Evolutionary conservation across 2,329 filamentous ascomycete genomes (phyloP).

Genomic region (Paraconiothyrium sp.): DNA sequence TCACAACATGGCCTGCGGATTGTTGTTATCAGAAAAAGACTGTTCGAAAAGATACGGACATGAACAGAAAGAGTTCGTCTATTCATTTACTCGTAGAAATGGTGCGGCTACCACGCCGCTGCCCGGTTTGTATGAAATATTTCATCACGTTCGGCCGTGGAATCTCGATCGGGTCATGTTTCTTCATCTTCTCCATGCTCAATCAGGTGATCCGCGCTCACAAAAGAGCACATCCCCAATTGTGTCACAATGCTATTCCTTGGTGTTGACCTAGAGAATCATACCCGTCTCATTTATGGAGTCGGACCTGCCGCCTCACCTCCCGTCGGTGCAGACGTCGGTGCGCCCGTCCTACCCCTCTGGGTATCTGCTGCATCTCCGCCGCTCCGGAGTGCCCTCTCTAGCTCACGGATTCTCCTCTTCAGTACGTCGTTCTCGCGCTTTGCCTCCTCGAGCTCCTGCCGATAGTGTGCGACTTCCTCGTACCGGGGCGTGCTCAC

Average conservation of each 20-base stretch:
- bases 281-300: constrained; percentile 15
- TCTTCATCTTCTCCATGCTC: not conserved
- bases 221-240: constrained; percentile 1
- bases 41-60: not conserved
- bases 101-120: constrained; percentile 1
- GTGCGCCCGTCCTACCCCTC: constrained; percentile 45
- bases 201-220: not conserved
- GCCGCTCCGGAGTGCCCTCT: constrained; percentile 48
- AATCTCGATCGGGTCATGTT: not conserved
- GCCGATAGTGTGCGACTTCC: constrained; percentile 55
- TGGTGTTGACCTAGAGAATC: constrained; percentile 21
- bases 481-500: constrained; percentile 53
- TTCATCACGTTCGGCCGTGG: constrained; percentile 18
- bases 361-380: constrained; percentile 31
- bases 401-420: constrained; percentile 58
- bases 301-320: constrained; percentile 14
- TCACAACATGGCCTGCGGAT: not conserved
- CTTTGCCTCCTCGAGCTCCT: constrained; percentile 60
- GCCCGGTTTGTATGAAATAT: not conserved
- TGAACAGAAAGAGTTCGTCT: not conserved
- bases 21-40: not conserved
- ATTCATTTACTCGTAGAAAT: constrained; percentile 13
- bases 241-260: constrained; percentile 22
- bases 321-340: constrained; percentile 18
- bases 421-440: constrained; percentile 59